Percentiles rank a stretch among this genome's conserved stretches.
Conservation (phyloP, 208 protist species). For the Leishmania lainsoni region DNA sequence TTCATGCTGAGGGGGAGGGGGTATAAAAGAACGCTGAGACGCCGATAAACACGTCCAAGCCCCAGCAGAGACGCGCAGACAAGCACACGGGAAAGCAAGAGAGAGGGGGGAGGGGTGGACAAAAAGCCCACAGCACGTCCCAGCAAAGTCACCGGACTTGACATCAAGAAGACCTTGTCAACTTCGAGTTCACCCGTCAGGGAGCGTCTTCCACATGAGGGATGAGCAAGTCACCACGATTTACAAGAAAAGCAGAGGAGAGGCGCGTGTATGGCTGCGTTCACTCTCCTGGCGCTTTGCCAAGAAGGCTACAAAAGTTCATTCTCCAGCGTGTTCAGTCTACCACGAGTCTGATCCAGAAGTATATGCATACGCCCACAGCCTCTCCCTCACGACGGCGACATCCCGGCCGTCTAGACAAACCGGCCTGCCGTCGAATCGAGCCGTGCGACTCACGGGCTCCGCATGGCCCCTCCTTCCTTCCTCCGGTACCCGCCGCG, state of each 20-base stretch:
- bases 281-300: not conserved
- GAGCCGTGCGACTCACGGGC: not conserved
- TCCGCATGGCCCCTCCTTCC: not conserved
- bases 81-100: not conserved
- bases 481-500: not conserved
- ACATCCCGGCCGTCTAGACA: not conserved
- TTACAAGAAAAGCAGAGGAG: not conserved
- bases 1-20: no score
- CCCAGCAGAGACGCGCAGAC: not conserved
- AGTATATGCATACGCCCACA: not conserved
- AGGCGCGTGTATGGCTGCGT: not conserved
- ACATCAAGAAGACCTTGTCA: not conserved
- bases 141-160: not conserved
- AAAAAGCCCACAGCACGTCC: not conserved
- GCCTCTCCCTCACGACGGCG: not conserved
- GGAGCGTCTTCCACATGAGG: not conserved
- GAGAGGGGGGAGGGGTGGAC: not conserved
- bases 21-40: not conserved
- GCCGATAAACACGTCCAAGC: not conserved
- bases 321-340: not conserved
- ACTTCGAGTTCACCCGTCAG: not conserved
- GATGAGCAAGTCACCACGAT: no score
- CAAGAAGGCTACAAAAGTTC: not conserved
- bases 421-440: not conserved
- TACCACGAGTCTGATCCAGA: not conserved